These are phyloP conservation scores for Apiospora pterosperma DNA, from an alignment of 2,329 filamentous ascomycete genomes.

Conservation along the genomic window DNA sequence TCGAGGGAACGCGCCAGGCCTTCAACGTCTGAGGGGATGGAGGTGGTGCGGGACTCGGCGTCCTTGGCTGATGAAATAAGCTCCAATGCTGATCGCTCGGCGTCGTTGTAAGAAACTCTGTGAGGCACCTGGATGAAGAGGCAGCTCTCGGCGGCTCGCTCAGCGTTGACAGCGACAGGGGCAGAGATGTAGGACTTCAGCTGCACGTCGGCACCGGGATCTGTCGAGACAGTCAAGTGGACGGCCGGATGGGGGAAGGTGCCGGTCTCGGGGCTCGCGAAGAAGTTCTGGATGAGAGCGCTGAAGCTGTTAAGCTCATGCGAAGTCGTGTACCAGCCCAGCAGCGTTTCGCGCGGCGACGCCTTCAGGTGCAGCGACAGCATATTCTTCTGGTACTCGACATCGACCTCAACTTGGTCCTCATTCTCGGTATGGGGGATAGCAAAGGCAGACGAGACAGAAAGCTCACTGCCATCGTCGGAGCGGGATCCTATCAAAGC, in stretches of 20 bases:
- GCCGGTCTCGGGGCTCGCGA: conserved; percentile 92
- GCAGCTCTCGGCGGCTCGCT: conserved; percentile 93
- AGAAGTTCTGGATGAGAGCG: conserved; percentile 99
- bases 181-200: conserved; percentile 93
- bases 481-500: conserved; percentile 89
- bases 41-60: conserved; percentile 67
- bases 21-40: conserved; percentile 85
- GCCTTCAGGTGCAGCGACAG: conserved; percentile 90
- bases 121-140: conserved; percentile 97
- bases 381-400: conserved; percentile 99
- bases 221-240: conserved; percentile 90
- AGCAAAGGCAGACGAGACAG: conserved; percentile 94
- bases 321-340: conserved; percentile 98
- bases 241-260: conserved; percentile 97
- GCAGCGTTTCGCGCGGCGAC: conserved; percentile 86
- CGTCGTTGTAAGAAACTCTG: conserved; percentile 81
- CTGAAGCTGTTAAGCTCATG: conserved; percentile 98
- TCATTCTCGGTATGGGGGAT: conserved; percentile 98
- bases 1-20: conserved; percentile 80
- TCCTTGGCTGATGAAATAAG: conserved; percentile 81
- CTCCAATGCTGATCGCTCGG: conserved; percentile 66
- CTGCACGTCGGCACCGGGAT: conserved; percentile 83
- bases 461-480: conserved; percentile 95
- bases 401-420: conserved; percentile 98
- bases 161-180: conserved; percentile 89